A percentile compares a stretch with the other conserved stretches of the same genome.
phyloP scores from a whole-genome alignment of 768 basidiomycete genomes.

The Trametes sanguinea region DNA sequence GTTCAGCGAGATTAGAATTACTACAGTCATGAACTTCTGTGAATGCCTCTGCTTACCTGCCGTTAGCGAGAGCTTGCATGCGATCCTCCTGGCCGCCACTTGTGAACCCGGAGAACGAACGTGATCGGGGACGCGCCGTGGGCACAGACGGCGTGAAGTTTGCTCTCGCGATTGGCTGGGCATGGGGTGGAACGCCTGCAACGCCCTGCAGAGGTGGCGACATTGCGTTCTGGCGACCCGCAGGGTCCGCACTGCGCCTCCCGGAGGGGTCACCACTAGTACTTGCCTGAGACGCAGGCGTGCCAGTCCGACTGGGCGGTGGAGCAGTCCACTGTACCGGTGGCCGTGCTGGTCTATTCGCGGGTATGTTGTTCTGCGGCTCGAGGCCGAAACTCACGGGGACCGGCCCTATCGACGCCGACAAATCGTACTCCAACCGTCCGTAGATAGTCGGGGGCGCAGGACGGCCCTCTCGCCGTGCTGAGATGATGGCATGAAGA shows the following conservation, averaged over 20 bases:
- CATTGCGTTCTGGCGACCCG: constrained; percentile 11
- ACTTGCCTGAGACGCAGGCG: constrained; percentile 10
- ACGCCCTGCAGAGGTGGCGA: neutral
- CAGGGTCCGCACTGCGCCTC: constrained; percentile 4
- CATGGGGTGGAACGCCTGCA: neutral
- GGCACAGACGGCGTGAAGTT: constrained; percentile 65
- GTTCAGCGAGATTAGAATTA: neutral
- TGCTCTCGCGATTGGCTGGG: constrained; percentile 47
- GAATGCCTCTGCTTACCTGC: constrained; percentile 20
- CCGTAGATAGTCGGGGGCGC: constrained; percentile 62
- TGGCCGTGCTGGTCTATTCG: constrained; percentile 24
- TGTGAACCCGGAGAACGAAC: constrained; percentile 77
- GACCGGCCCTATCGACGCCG: constrained; percentile 53
- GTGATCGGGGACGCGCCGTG: constrained; percentile 55
- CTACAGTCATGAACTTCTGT: neutral
- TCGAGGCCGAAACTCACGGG: constrained; percentile 62
- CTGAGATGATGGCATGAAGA: constrained; percentile 26
- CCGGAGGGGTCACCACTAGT: neutral
- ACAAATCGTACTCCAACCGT: constrained; percentile 52
- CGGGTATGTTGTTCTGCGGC: constrained; percentile 41
- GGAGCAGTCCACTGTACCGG: constrained; percentile 10
- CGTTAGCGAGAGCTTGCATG: constrained; percentile 10
- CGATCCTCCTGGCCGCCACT: constrained; percentile 31
- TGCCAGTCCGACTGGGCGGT: constrained; percentile 9
- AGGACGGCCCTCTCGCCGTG: constrained; percentile 32